Evolutionary conservation across 169 alveolate genomes (phyloP).

Genomic region (Plasmodium gonderi): DNA sequence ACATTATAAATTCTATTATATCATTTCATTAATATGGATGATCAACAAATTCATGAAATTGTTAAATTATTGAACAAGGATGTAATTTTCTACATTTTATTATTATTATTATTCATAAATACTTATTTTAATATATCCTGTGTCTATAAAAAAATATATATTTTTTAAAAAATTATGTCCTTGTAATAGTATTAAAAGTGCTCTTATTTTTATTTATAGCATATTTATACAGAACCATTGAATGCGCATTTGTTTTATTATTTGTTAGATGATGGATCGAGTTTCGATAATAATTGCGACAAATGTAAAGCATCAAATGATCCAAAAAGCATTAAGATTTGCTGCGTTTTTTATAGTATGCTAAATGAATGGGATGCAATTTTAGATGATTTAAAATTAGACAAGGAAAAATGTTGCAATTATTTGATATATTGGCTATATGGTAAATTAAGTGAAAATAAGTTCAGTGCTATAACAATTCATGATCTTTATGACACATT

Average conservation of each 20-base stretch:
- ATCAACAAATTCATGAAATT: not conserved
- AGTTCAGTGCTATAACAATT: not conserved
- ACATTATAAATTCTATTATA: not conserved
- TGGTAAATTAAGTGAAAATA: not conserved
- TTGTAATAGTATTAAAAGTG: no score
- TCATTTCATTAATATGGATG: not conserved
- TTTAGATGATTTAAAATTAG: not conserved
- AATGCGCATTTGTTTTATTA: not conserved
- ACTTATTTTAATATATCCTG: not conserved
- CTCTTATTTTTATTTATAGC: not conserved
- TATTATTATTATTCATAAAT: not conserved
- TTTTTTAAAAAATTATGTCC: not conserved
- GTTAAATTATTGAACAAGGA: not conserved
- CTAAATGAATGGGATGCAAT: not conserved
- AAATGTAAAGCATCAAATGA: not conserved
- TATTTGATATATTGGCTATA: not conserved
- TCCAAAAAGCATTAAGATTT: not conserved
- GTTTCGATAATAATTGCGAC: not conserved
- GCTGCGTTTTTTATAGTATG: not conserved
- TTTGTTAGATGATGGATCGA: not conserved
- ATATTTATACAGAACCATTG: not conserved
- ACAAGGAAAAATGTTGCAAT: not conserved
- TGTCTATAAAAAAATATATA: not conserved
- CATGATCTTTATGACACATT: not conserved
- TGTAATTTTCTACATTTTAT: not conserved